These are phyloP conservation scores for Sophora flavescens DNA, from an alignment of 306 rosid species.

Conservation along the genomic window DNA sequence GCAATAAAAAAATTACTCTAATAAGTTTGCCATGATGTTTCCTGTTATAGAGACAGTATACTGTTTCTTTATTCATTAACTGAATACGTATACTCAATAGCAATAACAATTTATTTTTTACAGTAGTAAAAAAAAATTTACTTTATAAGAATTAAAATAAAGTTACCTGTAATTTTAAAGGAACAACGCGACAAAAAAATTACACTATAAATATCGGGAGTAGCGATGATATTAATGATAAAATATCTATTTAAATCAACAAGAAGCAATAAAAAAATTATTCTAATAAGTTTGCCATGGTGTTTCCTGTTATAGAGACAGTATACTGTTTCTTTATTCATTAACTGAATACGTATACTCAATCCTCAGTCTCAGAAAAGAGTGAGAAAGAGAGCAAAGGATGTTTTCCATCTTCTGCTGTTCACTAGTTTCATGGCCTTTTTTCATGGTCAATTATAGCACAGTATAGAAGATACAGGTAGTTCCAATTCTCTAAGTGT, in stretches of 20 bases:
- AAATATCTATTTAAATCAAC: too few relatives aligned
- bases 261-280: too few relatives aligned
- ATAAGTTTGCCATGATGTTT: too few relatives aligned
- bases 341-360: slow-evolving; percentile 53
- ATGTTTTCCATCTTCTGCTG: slow-evolving; percentile 46
- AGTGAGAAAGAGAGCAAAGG: slow-evolving; percentile 49
- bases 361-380: slow-evolving; percentile 48
- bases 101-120: too few relatives aligned
- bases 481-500: slow-evolving; percentile 42
- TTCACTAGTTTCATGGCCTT: slow-evolving; percentile 53
- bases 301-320: slow-evolving; percentile 27
- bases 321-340: slow-evolving; percentile 48
- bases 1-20: too few relatives aligned
- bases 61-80: slow-evolving; percentile 54
- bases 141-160: too few relatives aligned
- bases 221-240: too few relatives aligned
- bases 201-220: too few relatives aligned
- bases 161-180: too few relatives aligned
- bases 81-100: slow-evolving; percentile 50
- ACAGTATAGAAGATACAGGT: slow-evolving; percentile 43
- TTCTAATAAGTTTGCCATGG: too few relatives aligned
- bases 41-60: slow-evolving; percentile 26
- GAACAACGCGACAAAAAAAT: too few relatives aligned
- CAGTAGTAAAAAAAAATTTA: too few relatives aligned
- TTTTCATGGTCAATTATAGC: slow-evolving; percentile 50